These are phyloP conservation scores for Ustilago vetiveriae DNA, from an alignment of 1,284 basidiomycete genomes.

Conservation along the genomic window DNA sequence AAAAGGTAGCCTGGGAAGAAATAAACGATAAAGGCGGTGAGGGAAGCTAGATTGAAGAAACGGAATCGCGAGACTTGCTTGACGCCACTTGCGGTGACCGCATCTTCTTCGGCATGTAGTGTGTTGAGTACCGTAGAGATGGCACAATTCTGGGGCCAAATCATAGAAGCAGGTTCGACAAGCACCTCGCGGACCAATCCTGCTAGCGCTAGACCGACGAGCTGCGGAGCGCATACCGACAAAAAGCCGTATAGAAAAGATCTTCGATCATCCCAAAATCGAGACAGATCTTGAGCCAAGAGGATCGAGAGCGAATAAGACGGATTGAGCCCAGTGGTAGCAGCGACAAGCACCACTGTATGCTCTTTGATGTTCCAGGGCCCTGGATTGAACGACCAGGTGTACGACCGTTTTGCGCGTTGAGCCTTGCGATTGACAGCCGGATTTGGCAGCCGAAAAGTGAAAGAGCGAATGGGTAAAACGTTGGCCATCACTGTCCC, in stretches of 20 bases:
- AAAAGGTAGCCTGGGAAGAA: slow-evolving; percentile 62
- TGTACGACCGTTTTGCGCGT: slow-evolving; percentile 1
- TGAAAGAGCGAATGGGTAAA: slow-evolving; percentile 44
- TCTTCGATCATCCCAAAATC: slow-evolving; percentile 67
- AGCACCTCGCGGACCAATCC: slow-evolving; percentile 48
- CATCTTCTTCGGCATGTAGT: slow-evolving; percentile 49
- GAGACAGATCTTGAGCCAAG: slow-evolving; percentile 62
- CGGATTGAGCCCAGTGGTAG: slow-evolving; percentile 40
- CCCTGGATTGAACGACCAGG: slow-evolving; percentile 55
- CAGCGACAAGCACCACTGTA: slow-evolving; percentile 48
- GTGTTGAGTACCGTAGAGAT: slow-evolving; percentile 58
- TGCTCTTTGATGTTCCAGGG: slow-evolving; percentile 65
- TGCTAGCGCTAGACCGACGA: slow-evolving; percentile 57
- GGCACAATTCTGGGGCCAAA: slow-evolving; percentile 60
- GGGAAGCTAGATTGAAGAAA: slow-evolving; percentile 48
- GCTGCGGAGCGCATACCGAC: slow-evolving; percentile 69
- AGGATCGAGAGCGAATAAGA: slow-evolving; percentile 73
- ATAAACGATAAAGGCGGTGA: slow-evolving; percentile 80
- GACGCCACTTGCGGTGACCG: slow-evolving; percentile 8
- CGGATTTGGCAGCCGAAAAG: slow-evolving; percentile 13
- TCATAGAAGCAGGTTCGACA: slow-evolving; percentile 60
- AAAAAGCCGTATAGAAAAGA: slow-evolving; percentile 67
- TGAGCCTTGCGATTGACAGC: background rate
- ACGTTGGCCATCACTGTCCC: slow-evolving; percentile 46
- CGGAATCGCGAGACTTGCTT: slow-evolving; percentile 69